Percentiles rank a stretch among this genome's conserved stretches.
Evolutionary conservation across 2,329 filamentous ascomycete species (phyloP).

Genomic region (Cytospora leucostoma): DNA sequence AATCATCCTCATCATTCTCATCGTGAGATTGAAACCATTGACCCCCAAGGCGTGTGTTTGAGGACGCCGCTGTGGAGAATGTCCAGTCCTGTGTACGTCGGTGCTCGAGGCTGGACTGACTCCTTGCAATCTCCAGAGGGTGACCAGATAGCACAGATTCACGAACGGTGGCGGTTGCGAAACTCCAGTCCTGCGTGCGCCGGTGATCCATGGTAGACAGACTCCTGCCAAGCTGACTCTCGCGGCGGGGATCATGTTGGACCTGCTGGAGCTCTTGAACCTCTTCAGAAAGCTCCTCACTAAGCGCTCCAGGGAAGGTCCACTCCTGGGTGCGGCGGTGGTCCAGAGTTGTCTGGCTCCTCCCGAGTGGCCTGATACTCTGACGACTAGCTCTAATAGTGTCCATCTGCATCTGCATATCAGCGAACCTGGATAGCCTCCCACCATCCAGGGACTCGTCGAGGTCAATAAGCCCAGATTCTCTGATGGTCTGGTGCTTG

Average conservation of each 20-base stretch:
- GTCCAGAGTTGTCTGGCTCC: conserved; percentile 46
- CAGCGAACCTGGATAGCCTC: conserved; percentile 59
- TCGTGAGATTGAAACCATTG: conserved; percentile 38
- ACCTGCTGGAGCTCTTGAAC: neutral
- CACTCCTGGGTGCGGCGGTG: conserved; percentile 27
- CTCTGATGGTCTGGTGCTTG: conserved; percentile 25
- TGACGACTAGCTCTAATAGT: conserved; percentile 55
- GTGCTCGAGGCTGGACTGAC: conserved; percentile 47
- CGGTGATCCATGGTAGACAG: conserved; percentile 26
- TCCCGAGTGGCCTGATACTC: conserved; percentile 52
- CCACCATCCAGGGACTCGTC: conserved; percentile 60
- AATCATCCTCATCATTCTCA: conserved; percentile 40
- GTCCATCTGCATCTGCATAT: conserved; percentile 52
- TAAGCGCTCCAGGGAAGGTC: conserved; percentile 20
- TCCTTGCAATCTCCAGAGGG: conserved; percentile 21
- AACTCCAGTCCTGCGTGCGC: conserved; percentile 28
- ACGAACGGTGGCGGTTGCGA: conserved; percentile 21
- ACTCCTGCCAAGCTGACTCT: conserved; percentile 26
- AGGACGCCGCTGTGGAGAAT: conserved; percentile 53
- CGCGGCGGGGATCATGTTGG: conserved; percentile 18
- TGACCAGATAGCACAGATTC: neutral
- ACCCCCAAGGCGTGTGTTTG: conserved; percentile 44
- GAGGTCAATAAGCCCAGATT: conserved; percentile 56
- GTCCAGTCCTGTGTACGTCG: conserved; percentile 59
- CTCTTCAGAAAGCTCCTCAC: conserved; percentile 12